phyloP scores from a whole-genome alignment of 768 basidiomycete genomes.

The Collybia mongolica region DNA sequence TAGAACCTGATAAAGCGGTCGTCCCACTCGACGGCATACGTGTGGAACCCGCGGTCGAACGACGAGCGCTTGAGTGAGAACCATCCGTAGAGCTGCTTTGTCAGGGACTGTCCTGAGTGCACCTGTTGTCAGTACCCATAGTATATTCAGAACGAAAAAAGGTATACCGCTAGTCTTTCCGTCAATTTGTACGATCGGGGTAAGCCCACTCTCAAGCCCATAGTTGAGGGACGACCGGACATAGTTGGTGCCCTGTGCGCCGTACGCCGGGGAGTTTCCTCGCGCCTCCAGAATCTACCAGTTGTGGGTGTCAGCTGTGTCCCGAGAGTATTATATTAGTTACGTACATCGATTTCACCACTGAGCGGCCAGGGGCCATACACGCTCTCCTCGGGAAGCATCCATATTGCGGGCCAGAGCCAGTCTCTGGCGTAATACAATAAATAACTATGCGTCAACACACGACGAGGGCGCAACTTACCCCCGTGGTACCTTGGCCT shows the following conservation, averaged over 20 bases:
- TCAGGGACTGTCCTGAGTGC: constrained; percentile 9
- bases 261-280: constrained; percentile 58
- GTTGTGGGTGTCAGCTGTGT: no score
- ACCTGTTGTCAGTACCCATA: not conserved
- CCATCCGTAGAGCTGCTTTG: constrained; percentile 40
- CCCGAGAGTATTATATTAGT: constrained; percentile 15
- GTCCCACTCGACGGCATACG: constrained; percentile 79
- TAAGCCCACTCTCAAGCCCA: constrained; percentile 39
- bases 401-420: constrained; percentile 79
- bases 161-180: not conserved
- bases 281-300: constrained; percentile 50
- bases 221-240: constrained; percentile 67
- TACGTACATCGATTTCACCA: constrained; percentile 51
- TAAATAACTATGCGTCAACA: constrained; percentile 34
- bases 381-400: constrained; percentile 61
- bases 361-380: constrained; percentile 66
- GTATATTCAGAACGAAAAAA: not conserved
- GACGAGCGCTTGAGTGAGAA: constrained; percentile 48
- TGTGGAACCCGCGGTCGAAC: constrained; percentile 65
- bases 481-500: constrained; percentile 61
- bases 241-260: constrained; percentile 55
- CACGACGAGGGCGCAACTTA: constrained; percentile 36
- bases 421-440: constrained; percentile 38
- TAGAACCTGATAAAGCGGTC: constrained; percentile 68
- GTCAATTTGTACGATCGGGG: constrained; percentile 9